Evolutionary conservation across 2,329 filamentous ascomycete species (phyloP), one percentile per base, ranked within the genome.

Genomic region (Stagonosporopsis rhizophila): DNA sequence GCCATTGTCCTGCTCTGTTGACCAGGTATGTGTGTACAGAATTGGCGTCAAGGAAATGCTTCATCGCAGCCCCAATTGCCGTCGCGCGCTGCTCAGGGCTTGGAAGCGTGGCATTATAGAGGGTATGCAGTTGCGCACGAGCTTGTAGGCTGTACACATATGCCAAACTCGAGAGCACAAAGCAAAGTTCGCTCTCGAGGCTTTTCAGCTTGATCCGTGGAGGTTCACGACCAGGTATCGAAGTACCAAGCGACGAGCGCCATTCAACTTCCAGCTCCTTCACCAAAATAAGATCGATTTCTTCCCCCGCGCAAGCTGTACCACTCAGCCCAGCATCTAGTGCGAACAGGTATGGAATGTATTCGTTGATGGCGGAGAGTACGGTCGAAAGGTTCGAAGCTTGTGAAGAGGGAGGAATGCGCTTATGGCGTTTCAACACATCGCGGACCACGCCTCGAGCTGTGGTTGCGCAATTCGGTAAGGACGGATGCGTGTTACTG

Each of bases 341-440:
- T 11, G 90, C 88, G 40, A 95, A 81, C 0, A 97, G 83, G 68
- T 94, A 96, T 0, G 93, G 92, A 9, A 97, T 80, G 71, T 98
- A 99, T 57, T 84, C 83, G 56, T 88, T 87, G 11, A 96, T 72
- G 35, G 87, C 85, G 30, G 87, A 83, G 51, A 91, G 81, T 34
- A 98, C 82, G 6, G 84, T 84, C 22, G 86, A 81, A 6, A 99
- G 83, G 70, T 92, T 87, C 20, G 87, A 81, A 6, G 86, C 79
- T 74, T 92, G 90, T 22, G 90, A 87, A 9, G 85, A 74, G 8
- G 89, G 82, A 4, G 90, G 83, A n/a, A 96, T 85, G 48, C 92
- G 87, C 77, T 96, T 98, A 81, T 97, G 88, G 66, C 87, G 87
- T 79, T 98, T 98, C 58, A 99, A 83, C 2, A 87, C 85, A 75